phyloP scores from a whole-genome alignment of 2,329 filamentous ascomycete species.

The Onygenales sp. region DNA sequence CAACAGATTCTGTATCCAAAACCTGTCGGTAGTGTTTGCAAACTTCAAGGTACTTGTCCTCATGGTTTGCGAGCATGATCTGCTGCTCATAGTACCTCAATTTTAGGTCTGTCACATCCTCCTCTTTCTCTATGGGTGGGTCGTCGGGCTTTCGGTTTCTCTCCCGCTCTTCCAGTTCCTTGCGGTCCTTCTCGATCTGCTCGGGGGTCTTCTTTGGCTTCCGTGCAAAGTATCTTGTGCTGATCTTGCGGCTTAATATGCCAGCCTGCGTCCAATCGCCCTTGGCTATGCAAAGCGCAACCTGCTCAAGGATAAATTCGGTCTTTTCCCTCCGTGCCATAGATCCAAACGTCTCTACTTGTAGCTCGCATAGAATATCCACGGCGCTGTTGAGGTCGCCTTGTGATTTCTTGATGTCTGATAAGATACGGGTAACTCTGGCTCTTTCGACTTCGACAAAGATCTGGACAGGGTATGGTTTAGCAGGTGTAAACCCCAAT shows the following conservation, averaged over 20 bases:
- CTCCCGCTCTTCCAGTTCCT: constrained; percentile 68
- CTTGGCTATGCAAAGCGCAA: constrained; percentile 86
- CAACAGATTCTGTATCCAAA: constrained; percentile 87
- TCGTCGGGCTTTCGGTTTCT: constrained; percentile 69
- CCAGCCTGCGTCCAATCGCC: constrained; percentile 93
- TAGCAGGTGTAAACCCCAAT: constrained; percentile 4
- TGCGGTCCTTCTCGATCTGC: constrained; percentile 82
- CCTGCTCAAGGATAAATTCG: constrained; percentile 94
- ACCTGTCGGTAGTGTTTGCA: constrained; percentile 99
- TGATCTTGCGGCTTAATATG: constrained; percentile 93
- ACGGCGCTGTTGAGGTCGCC: constrained; percentile 83
- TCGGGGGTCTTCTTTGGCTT: constrained; percentile 86
- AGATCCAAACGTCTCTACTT: constrained; percentile 97
- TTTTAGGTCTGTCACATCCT: constrained; percentile 94
- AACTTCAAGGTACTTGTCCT: constrained; percentile 91
- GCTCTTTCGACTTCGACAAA: constrained; percentile 98
- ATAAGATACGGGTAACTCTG: constrained; percentile 87
- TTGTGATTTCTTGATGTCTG: constrained; percentile 94
- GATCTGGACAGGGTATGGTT: constrained; percentile 48
- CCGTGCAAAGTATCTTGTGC: constrained; percentile 80
- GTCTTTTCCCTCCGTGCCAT: constrained; percentile 98
- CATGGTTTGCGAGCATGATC: constrained; percentile 89
- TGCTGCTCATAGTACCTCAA: constrained; percentile 95
- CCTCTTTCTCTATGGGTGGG: constrained; percentile 63
- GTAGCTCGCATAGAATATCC: constrained; percentile 91